These are phyloP conservation scores for Lactarius sanguifluus DNA, from an alignment of 768 basidiomycete genomes.

Conservation along the genomic window DNA sequence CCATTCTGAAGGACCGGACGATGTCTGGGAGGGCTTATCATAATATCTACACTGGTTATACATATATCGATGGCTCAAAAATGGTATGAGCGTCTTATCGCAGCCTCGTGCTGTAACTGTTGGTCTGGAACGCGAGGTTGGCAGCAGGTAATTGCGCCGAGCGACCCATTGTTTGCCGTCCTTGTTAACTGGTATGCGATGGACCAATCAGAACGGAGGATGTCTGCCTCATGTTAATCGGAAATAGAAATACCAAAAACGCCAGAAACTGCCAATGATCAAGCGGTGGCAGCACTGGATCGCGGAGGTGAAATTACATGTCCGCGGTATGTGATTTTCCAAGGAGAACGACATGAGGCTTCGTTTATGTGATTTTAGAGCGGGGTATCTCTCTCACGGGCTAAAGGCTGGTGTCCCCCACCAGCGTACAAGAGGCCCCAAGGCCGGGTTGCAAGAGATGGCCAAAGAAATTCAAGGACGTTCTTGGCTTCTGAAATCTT, in stretches of 20 bases:
- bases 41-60: neutral
- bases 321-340: conserved; percentile 12
- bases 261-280: neutral
- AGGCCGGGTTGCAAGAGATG: conserved; percentile 4
- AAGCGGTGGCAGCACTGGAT: neutral
- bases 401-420: neutral
- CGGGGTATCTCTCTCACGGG: conserved; percentile 4
- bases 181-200: conserved; percentile 1
- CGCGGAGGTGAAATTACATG: conserved; percentile 9
- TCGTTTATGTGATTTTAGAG: conserved; percentile 5
- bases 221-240: conserved; percentile 3
- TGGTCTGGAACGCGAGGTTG: neutral
- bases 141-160: neutral
- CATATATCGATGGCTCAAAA: neutral
- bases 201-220: conserved; percentile 16
- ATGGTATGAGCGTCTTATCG: neutral
- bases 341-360: conserved; percentile 3
- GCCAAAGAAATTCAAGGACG: neutral
- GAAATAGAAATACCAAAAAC: neutral
- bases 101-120: conserved; percentile 2
- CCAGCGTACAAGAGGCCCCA: conserved; percentile 4
- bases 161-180: conserved; percentile 20
- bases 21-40: neutral
- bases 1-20: conserved; percentile 5
- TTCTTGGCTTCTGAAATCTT: neutral